Evolutionary conservation across 208 protist genomes (phyloP).

Genomic region (Naegleria fowleri): DNA sequence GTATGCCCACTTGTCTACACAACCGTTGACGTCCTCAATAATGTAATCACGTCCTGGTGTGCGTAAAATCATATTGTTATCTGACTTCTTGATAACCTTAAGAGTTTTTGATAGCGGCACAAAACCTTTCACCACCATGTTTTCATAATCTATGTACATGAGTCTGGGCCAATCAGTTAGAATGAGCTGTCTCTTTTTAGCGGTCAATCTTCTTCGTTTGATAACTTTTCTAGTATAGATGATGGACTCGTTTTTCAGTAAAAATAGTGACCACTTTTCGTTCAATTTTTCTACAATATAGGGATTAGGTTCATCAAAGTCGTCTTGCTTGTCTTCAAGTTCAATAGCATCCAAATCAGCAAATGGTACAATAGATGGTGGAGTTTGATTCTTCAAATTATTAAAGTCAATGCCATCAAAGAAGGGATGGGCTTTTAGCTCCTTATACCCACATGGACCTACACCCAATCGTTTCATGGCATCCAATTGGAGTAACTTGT

Average conservation of each 20-base stretch:
- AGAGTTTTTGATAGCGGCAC: neutral
- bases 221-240: neutral
- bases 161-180: constrained; percentile 27
- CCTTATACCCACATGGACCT: constrained; percentile 21
- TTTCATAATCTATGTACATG: constrained; percentile 18
- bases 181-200: constrained; percentile 33
- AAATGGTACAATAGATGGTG: neutral
- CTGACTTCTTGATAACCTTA: neutral
- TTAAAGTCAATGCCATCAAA: constrained; percentile 37
- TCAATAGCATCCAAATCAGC: neutral
- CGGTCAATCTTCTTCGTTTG: constrained; percentile 28
- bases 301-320: neutral
- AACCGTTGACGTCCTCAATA: neutral
- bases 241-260: constrained; percentile 5
- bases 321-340: neutral
- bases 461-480: constrained; percentile 23
- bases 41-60: neutral
- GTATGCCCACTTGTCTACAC: neutral
- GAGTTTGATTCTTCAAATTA: constrained; percentile 9
- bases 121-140: neutral
- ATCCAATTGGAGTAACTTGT: constrained; percentile 27
- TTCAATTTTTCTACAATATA: neutral
- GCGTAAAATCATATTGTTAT: neutral
- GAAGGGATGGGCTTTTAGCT: constrained; percentile 35
- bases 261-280: neutral